Evolutionary conservation across 352 stramenopile genomes (phyloP).

Genomic region (Globisporangium yorkense): DNA sequence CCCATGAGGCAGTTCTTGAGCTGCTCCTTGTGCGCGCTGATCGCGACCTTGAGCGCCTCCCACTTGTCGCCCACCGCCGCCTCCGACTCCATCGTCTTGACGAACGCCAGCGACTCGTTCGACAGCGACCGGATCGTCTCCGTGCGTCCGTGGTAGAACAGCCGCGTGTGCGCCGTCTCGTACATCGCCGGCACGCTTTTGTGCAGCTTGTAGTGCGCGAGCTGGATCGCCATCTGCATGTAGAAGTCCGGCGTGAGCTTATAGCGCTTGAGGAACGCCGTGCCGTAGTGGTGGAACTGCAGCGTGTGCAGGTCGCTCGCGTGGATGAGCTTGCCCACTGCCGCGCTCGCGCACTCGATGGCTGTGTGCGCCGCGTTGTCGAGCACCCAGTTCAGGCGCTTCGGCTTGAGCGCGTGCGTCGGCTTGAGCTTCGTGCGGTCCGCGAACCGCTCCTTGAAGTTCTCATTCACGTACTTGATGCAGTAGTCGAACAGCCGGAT

Average conservation of each 20-base stretch:
- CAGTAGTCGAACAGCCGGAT: conserved; percentile 93
- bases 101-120: conserved; percentile 87
- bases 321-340: conserved; percentile 91
- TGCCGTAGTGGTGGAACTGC: conserved; percentile 91
- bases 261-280: conserved; percentile 90
- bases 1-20: conserved; percentile 80
- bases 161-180: conserved; percentile 95
- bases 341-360: conserved; percentile 83
- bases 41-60: conserved; percentile 84
- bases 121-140: conserved; percentile 89
- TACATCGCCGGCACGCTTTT: conserved; percentile 92
- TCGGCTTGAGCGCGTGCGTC: conserved; percentile 55
- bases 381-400: conserved; percentile 77
- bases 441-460: conserved; percentile 85
- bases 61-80: conserved; percentile 66
- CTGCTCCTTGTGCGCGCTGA: conserved; percentile 89
- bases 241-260: conserved; percentile 96
- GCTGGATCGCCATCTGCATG: conserved; percentile 95
- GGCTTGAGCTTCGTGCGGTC: conserved; percentile 68
- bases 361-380: conserved; percentile 74
- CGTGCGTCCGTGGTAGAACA: conserved; percentile 96
- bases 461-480: conserved; percentile 90
- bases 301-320: conserved; percentile 88
- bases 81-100: conserved; percentile 85
- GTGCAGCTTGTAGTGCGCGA: conserved; percentile 96